These are phyloP conservation scores for Salix udensis DNA, from an alignment of 345 rosid species.

Conservation along the genomic window DNA sequence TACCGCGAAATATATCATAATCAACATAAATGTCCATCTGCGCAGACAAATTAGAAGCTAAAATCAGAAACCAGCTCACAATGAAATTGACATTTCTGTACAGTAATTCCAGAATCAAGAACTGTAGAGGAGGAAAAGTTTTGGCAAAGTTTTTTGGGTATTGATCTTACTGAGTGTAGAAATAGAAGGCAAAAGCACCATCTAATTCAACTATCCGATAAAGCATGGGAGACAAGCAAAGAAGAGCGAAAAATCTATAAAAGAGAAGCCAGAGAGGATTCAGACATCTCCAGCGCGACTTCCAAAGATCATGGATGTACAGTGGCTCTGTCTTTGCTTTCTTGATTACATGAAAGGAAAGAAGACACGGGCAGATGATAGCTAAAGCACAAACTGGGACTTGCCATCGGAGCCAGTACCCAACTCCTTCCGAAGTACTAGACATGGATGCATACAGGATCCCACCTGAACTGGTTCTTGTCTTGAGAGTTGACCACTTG, in stretches of 20 bases:
- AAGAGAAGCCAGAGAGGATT: conserved; percentile 32
- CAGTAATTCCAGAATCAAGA: background rate
- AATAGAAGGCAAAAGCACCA: conserved; percentile 39
- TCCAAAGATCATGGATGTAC: conserved; percentile 23
- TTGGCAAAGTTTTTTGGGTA: background rate
- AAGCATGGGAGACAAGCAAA: conserved; percentile 23
- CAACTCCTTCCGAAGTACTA: background rate
- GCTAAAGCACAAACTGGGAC: conserved; percentile 28
- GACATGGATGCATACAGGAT: conserved; percentile 7
- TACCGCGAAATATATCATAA: conserved; percentile 84
- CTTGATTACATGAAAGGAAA: conserved; percentile 16
- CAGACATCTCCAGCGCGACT: conserved; percentile 33
- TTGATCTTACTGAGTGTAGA: conserved; percentile 37
- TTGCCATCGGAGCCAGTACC: conserved; percentile 38
- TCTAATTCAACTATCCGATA: conserved; percentile 18
- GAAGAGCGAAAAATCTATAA: conserved; percentile 31
- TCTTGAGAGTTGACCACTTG: too few relatives aligned
- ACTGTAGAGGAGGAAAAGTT: background rate
- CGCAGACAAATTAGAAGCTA: conserved; percentile 29
- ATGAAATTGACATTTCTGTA: background rate
- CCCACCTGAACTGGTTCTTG: too few relatives aligned
- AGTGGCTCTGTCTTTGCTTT: conserved; percentile 21
- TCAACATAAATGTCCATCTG: conserved; percentile 90
- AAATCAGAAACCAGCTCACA: background rate
- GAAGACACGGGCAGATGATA: conserved; percentile 8